These are phyloP conservation scores for Trichaptum fuscoviolaceum DNA, from an alignment of 768 basidiomycete genomes.

Conservation along the genomic window DNA sequence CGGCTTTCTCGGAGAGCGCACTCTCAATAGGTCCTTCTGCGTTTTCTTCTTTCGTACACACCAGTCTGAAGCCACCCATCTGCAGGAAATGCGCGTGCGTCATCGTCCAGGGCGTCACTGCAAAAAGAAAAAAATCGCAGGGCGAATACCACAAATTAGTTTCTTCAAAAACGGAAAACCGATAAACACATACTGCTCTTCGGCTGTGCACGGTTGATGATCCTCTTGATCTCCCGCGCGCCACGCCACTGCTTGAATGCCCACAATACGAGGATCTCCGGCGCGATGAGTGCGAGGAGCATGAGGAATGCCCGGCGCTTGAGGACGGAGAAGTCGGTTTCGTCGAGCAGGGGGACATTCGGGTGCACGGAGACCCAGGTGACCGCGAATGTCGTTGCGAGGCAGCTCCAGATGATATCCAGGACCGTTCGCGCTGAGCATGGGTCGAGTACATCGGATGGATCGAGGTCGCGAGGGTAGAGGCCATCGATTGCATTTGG, in stretches of 20 bases:
- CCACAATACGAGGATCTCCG: conserved; percentile 14
- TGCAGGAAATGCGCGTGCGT: conserved; percentile 4
- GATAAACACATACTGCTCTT: no score
- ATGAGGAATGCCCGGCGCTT: conserved; percentile 16
- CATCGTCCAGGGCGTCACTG: conserved; percentile 5
- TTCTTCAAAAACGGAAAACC: no score
- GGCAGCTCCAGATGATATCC: conserved; percentile 23
- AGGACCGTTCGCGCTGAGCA: conserved; percentile 6
- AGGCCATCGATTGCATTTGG: no score
- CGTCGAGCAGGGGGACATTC: conserved; percentile 21
- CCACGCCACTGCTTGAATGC: no score
- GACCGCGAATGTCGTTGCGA: conserved; percentile 25
- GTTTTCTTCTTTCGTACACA: not conserved
- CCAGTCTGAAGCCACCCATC: conserved; percentile 1
- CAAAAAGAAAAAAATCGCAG: no score
- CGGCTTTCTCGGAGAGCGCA: not conserved
- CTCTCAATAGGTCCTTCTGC: not conserved
- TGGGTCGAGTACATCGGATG: not conserved
- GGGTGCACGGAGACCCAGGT: conserved; percentile 26
- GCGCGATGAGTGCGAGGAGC: conserved; percentile 19
- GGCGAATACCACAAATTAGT: no score
- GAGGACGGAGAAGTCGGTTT: conserved; percentile 2
- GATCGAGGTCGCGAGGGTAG: no score
- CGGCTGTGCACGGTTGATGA: no score
- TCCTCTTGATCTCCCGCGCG: no score